Evolutionary conservation across 176 grass and related monocot genomes (phyloP).

Genomic region (Carex pumila): DNA sequence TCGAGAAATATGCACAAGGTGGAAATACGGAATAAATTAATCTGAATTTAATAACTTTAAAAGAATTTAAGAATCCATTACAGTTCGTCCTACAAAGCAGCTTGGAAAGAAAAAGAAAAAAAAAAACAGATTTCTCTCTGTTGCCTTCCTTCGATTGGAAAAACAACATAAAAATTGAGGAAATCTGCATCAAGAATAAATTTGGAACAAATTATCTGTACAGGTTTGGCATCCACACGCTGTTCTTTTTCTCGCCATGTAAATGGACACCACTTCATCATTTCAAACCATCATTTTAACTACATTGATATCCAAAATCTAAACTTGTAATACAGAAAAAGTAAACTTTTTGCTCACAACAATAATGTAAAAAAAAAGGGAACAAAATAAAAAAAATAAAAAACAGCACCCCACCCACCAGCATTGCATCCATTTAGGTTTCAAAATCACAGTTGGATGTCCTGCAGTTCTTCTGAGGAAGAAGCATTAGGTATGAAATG

Average conservation of each 20-base stretch:
- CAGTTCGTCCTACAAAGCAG: constrained; percentile 8
- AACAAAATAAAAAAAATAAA: not conserved
- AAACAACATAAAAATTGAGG: constrained; percentile 18
- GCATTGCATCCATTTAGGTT: not conserved
- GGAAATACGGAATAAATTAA: constrained; percentile 17
- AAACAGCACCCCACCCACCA: constrained; percentile 1
- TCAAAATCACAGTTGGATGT: constrained; percentile 46
- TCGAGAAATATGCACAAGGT: not conserved
- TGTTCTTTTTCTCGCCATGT: not conserved
- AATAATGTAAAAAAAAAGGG: constrained; percentile 3
- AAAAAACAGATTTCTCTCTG: not conserved
- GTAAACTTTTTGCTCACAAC: constrained; percentile 17
- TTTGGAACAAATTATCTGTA: constrained; percentile 26
- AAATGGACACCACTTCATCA: constrained; percentile 14
- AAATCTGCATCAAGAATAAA: constrained; percentile 10
- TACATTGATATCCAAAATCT: constrained; percentile 21
- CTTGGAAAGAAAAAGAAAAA: not conserved
- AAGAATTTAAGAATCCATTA: constrained; percentile 24
- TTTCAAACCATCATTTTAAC: constrained; percentile 27
- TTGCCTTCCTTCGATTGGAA: not conserved
- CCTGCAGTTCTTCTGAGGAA: constrained; percentile 58
- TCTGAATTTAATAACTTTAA: constrained; percentile 21
- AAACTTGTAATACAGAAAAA: constrained; percentile 16
- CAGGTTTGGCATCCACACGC: constrained; percentile 24
- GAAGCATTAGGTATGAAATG: constrained; percentile 35